phyloP scores from a whole-genome alignment of 2,329 filamentous ascomycete species.

The Aspergillus ochraceus region DNA sequence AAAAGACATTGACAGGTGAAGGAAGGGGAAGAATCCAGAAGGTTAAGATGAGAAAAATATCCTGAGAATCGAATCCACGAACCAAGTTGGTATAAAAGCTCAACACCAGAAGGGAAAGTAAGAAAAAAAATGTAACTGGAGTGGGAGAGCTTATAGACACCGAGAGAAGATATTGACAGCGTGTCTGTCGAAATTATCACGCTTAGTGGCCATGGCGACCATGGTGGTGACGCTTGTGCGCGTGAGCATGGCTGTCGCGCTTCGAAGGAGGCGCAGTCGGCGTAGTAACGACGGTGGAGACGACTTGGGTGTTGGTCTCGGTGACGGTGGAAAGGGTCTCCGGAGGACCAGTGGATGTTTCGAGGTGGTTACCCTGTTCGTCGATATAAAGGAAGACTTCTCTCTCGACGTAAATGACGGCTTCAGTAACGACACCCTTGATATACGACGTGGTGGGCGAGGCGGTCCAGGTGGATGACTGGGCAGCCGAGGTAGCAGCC shows the following conservation, averaged over 20 bases:
- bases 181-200: not conserved
- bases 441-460: constrained; percentile 27
- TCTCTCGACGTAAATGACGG: constrained; percentile 31
- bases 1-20: constrained; percentile 11
- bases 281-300: constrained; percentile 24
- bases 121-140: not conserved
- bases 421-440: constrained; percentile 23
- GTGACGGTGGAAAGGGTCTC: constrained; percentile 26
- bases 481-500: constrained; percentile 21
- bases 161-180: no score
- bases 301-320: constrained; percentile 22
- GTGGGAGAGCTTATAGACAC: not conserved
- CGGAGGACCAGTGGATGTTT: constrained; percentile 25
- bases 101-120: not conserved
- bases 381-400: constrained; percentile 31
- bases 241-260: constrained; percentile 26
- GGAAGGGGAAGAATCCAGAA: constrained; percentile 4
- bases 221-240: constrained; percentile 8
- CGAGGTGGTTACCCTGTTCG: constrained; percentile 21
- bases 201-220: not conserved
- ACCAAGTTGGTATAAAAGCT: not conserved
- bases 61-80: not conserved
- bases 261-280: constrained; percentile 20
- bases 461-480: constrained; percentile 21
- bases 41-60: constrained; percentile 1